Evolutionary conservation across 176 grass and related monocot genomes (phyloP).

Genomic region (Triticum monococcum): DNA sequence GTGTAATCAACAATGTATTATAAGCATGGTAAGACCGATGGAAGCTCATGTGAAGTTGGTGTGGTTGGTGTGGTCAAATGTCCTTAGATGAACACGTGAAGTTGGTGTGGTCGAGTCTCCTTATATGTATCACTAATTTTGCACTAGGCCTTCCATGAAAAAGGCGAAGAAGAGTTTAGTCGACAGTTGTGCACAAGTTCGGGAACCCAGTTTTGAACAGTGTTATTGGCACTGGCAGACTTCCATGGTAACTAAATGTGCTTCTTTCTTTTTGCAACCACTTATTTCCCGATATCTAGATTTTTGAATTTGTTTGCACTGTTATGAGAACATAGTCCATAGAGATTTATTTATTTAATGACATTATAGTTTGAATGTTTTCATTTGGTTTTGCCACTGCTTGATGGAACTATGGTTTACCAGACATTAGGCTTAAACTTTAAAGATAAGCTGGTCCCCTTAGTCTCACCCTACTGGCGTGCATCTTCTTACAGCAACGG

Average conservation of each 20-base stretch:
- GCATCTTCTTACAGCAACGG: neutral
- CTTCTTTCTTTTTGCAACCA: neutral
- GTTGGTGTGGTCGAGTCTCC: neutral
- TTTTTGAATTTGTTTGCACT: neutral
- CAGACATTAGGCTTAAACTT: neutral
- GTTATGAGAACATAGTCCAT: neutral
- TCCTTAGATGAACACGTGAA: neutral
- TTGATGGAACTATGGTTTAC: neutral
- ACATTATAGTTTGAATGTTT: neutral
- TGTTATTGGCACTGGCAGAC: neutral
- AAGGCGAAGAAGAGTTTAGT: neutral
- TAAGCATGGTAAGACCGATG: neutral
- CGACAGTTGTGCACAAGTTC: neutral
- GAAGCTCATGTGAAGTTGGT: neutral
- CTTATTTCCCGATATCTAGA: neutral
- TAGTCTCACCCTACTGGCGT: neutral
- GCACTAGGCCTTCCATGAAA: neutral
- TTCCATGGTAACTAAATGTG: neutral
- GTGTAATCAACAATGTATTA: neutral
- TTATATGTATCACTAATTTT: neutral
- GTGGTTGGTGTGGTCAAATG: neutral
- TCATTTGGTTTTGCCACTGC: neutral
- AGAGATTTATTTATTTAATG: neutral
- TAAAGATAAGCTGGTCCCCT: neutral
- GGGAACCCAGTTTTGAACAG: neutral